Evolutionary conservation across 345 rosid species (phyloP).

Genomic region (Rhodomyrtus tomentosa): DNA sequence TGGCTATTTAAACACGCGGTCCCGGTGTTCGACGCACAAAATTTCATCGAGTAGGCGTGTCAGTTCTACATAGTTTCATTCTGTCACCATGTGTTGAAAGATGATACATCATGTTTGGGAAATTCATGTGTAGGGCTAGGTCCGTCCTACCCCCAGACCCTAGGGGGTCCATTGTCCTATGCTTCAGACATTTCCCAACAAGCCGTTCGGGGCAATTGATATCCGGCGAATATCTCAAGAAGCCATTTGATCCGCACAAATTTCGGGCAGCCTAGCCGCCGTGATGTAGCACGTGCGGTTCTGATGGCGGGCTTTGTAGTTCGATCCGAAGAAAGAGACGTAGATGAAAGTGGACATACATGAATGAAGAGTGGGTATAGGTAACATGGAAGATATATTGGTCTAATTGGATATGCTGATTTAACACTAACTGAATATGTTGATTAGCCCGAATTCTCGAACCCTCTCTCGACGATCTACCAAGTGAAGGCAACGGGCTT

Average conservation of each 20-base stretch:
- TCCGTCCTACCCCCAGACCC: neutral
- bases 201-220: neutral
- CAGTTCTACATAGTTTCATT: no score
- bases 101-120: neutral
- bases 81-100: neutral
- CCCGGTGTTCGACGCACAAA: no score
- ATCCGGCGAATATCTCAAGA: neutral
- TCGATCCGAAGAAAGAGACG: neutral
- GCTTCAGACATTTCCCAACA: neutral
- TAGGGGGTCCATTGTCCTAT: neutral
- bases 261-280: accelerated
- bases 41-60: no score
- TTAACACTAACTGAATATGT: neutral
- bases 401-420: neutral
- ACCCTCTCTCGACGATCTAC: neutral
- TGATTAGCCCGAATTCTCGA: neutral
- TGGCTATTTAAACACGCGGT: no score
- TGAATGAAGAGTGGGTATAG: neutral
- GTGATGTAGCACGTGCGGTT: neutral
- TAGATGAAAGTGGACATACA: neutral
- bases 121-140: neutral
- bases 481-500: accelerated
- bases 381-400: neutral
- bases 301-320: accelerated
- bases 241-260: accelerated